Percentiles rank a stretch among this genome's conserved stretches.
phyloP scores from a whole-genome alignment of 1,284 basidiomycete species.

The Laetiporus sulphureus region DNA sequence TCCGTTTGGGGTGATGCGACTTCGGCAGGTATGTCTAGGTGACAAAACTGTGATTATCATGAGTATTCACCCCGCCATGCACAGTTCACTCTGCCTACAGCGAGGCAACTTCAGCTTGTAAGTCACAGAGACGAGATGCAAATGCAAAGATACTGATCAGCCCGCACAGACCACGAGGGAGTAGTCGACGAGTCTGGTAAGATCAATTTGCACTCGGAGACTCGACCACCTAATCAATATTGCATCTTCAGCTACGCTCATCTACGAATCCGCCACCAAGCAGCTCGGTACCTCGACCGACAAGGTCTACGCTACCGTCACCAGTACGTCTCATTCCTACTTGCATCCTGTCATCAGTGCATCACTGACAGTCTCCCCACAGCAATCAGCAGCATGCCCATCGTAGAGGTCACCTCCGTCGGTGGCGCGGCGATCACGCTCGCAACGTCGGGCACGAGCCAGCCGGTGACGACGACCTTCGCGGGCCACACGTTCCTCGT shows the following conservation, averaged over 20 bases:
- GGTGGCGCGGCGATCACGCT: slow-evolving; percentile 19
- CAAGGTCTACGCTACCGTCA: slow-evolving; percentile 14
- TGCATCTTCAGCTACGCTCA: slow-evolving; percentile 6
- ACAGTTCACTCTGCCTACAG: too few species aligned
- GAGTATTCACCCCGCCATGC: too few species aligned
- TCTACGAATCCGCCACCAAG: slow-evolving; percentile 10
- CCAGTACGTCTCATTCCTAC: slow-evolving; percentile 6
- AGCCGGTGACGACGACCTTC: slow-evolving; percentile 17
- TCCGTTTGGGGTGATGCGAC: slow-evolving; percentile 9
- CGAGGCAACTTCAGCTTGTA: slow-evolving; percentile 8
- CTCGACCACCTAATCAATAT: not conserved
- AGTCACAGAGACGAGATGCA: not conserved
- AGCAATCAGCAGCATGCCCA: slow-evolving; percentile 17
- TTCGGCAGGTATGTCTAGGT: slow-evolving; percentile 7
- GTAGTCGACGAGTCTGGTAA: slow-evolving; percentile 2
- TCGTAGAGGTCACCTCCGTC: slow-evolving; percentile 21
- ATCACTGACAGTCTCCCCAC: not conserved
- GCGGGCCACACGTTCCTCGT: slow-evolving; percentile 21
- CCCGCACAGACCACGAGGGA: not conserved
- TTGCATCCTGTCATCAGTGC: not conserved
- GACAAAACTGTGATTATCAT: too few species aligned
- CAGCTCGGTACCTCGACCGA: slow-evolving; percentile 13
- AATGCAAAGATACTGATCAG: not conserved
- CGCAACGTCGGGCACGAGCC: slow-evolving; percentile 11
- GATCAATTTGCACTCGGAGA: too few species aligned